Evolutionary conservation across 2,329 filamentous ascomycete genomes (phyloP).

Genomic region (Colletotrichum somersetense): DNA sequence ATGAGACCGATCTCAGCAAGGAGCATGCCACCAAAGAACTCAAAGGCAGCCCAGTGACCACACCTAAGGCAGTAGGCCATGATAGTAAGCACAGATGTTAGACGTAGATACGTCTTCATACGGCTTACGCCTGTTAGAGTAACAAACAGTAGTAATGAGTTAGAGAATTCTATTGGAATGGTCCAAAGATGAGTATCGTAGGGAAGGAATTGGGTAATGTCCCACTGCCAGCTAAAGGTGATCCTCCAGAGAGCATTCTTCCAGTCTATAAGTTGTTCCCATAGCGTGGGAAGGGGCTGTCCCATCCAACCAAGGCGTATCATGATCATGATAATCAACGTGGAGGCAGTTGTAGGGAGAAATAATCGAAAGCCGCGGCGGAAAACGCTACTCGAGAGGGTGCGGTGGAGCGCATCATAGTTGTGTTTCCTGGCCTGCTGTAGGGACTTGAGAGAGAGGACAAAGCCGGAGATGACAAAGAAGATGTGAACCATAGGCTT

Average conservation of each 20-base stretch:
- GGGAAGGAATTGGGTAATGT: conserved; percentile 44
- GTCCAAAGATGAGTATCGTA: conserved; percentile 64
- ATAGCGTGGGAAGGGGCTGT: conserved; percentile 45
- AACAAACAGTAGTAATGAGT: conserved; percentile 60
- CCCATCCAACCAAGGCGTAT: conserved; percentile 49
- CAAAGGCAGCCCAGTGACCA: conserved; percentile 58
- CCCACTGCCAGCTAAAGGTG: conserved; percentile 48
- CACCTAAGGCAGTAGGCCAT: conserved; percentile 54
- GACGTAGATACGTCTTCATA: conserved; percentile 50
- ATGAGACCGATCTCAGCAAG: conserved; percentile 59
- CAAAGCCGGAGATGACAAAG: conserved; percentile 65
- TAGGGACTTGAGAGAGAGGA: conserved; percentile 59
- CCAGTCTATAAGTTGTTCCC: conserved; percentile 48
- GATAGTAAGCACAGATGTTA: conserved; percentile 47
- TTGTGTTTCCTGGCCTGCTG: conserved; percentile 55
- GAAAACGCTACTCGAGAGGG: conserved; percentile 61
- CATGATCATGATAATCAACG: conserved; percentile 54
- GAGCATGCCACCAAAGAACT: conserved; percentile 61
- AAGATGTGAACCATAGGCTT: conserved; percentile 64
- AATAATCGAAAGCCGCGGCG: conserved; percentile 62
- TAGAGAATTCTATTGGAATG: conserved; percentile 61
- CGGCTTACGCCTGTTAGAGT: conserved; percentile 52
- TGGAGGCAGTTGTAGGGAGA: conserved; percentile 58
- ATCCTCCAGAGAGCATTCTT: conserved; percentile 44
- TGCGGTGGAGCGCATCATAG: conserved; percentile 52